phyloP scores from a whole-genome alignment of 179 eudicot species.

The Actinidia chinensis region DNA sequence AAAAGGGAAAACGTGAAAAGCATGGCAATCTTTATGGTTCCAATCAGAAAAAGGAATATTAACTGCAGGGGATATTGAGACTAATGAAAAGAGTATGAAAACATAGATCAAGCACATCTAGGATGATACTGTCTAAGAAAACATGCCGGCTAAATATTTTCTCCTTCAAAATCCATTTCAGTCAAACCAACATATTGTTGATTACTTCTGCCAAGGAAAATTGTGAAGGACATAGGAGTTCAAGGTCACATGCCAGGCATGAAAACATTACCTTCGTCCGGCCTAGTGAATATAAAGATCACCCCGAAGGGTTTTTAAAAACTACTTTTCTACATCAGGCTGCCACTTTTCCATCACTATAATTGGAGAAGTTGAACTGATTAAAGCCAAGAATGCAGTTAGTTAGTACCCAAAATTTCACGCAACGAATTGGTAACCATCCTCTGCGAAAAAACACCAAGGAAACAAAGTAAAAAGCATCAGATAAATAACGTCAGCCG shows the following conservation, averaged over 20 bases:
- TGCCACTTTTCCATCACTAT: conserved; percentile 61
- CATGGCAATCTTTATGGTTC: background rate
- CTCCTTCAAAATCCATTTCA: background rate
- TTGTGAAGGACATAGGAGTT: no score
- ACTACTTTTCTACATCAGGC: conserved; percentile 86
- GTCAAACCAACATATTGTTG: background rate
- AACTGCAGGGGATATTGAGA: background rate
- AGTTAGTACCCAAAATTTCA: conserved; percentile 97
- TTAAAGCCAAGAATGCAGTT: conserved; percentile 76
- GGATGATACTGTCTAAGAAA: background rate
- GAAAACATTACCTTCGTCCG: conserved; percentile 65
- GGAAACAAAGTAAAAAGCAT: conserved; percentile 15
- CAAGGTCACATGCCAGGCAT: background rate
- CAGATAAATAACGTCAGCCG: conserved; percentile 4
- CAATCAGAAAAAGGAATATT: background rate
- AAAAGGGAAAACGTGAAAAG: background rate
- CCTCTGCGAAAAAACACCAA: conserved; percentile 44
- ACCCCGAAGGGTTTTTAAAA: conserved; percentile 85
- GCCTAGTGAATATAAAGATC: conserved; percentile 84
- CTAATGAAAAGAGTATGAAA: background rate
- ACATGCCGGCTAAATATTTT: background rate
- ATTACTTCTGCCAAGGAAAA: background rate
- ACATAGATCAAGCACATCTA: background rate
- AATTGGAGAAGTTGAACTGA: conserved; percentile 64
- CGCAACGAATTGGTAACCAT: conserved; percentile 90